These are phyloP conservation scores for Colletotrichum costaricense DNA, from an alignment of 2,329 filamentous ascomycete species.

Conservation along the genomic window DNA sequence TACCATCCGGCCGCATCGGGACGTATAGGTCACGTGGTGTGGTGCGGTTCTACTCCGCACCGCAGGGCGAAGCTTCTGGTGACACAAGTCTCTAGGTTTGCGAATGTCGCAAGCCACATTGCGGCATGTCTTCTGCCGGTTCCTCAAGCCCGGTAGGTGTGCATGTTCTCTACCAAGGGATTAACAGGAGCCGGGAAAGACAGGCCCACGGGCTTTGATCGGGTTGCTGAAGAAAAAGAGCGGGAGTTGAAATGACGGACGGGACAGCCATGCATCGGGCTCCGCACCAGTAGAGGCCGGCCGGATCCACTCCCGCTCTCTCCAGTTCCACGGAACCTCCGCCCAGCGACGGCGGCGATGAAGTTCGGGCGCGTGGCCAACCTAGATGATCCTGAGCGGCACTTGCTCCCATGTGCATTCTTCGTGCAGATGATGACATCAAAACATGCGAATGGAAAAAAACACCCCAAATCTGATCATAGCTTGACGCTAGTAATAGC, in stretches of 20 bases:
- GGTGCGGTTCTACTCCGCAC: constrained; percentile 22
- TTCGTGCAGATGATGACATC: neutral
- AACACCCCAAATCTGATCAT: neutral
- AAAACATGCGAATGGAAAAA: neutral
- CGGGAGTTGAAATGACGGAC: neutral
- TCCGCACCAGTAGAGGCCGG: constrained; percentile 5
- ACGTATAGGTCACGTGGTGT: constrained; percentile 22
- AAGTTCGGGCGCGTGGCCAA: neutral
- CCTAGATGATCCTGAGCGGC: neutral
- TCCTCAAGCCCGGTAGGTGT: neutral
- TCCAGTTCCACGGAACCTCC: neutral
- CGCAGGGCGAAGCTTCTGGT: constrained; percentile 25
- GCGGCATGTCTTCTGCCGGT: neutral
- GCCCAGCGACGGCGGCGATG: neutral
- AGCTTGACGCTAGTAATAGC: constrained; percentile 13
- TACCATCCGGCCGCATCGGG: neutral
- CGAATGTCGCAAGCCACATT: constrained; percentile 8
- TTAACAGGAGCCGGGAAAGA: neutral
- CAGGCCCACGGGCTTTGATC: neutral
- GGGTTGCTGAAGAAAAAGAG: neutral
- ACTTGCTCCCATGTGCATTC: neutral
- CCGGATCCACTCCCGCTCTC: neutral
- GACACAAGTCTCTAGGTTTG: neutral
- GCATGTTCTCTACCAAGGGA: neutral
- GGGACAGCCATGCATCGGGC: neutral